Conservation (phyloP, 2,329 filamentous ascomycete species). For the Aureobasidium sp. region DNA sequence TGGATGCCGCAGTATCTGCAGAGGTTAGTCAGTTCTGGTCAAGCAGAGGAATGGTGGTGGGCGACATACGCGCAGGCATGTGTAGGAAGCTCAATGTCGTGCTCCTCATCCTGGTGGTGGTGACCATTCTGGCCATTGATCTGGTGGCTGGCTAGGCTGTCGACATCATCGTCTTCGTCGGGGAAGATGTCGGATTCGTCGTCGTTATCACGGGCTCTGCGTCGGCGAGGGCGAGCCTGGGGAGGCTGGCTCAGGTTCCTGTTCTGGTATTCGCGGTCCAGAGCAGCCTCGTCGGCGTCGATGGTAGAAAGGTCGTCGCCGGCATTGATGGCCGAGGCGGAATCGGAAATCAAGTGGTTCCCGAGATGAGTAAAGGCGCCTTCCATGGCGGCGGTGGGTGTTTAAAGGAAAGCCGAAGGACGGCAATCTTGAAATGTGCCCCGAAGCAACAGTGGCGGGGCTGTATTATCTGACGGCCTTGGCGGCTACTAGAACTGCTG, state of each 20-base stretch:
- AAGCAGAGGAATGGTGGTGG: neutral
- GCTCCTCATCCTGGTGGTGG: slow-evolving; percentile 56
- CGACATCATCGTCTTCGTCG: slow-evolving; percentile 56
- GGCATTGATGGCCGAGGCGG: slow-evolving; percentile 79
- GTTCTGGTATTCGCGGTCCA: slow-evolving; percentile 54
- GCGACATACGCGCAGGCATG: slow-evolving; percentile 87
- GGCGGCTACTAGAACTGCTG: neutral
- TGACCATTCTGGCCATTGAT: slow-evolving; percentile 64
- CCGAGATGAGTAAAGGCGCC: slow-evolving; percentile 81
- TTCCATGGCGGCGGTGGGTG: slow-evolving; percentile 51
- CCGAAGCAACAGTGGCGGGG: slow-evolving; percentile 10
- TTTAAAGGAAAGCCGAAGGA: neutral
- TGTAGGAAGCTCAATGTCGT: slow-evolving; percentile 74
- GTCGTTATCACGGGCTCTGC: slow-evolving; percentile 71
- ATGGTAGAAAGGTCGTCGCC: slow-evolving; percentile 53
- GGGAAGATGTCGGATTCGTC: slow-evolving; percentile 69
- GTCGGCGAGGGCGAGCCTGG: slow-evolving; percentile 47
- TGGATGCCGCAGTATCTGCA: slow-evolving; percentile 91
- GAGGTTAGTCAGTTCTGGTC: neutral
- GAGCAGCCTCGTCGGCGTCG: slow-evolving; percentile 62
- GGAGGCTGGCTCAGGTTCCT: slow-evolving; percentile 44
- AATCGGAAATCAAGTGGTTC: slow-evolving; percentile 79
- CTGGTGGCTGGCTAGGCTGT: slow-evolving; percentile 70
- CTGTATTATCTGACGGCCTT: neutral
- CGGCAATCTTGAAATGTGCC: slow-evolving; percentile 2